Conservation (phyloP, 306 rosid genomes). For the Citrullus amarus region DNA sequence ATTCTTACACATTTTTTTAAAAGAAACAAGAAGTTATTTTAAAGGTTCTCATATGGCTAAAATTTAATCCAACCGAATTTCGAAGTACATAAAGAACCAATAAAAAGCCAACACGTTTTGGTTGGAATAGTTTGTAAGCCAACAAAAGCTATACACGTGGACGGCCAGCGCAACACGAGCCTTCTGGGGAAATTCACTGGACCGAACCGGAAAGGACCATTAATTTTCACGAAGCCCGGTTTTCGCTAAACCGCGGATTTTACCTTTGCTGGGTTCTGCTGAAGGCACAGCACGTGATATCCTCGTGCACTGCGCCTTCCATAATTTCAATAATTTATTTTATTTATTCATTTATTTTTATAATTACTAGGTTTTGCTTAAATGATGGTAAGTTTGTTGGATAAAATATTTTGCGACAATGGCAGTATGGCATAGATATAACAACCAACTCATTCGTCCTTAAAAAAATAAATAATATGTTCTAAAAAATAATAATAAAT, state of each 20-base stretch:
- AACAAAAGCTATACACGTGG: background rate
- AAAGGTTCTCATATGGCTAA: background rate
- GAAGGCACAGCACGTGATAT: background rate
- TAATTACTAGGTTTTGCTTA: too few species aligned
- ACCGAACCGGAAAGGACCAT: conserved; percentile 2
- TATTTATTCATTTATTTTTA: too few species aligned
- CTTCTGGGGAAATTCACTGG: background rate
- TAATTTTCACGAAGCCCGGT: background rate
- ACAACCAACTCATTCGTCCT: too few species aligned
- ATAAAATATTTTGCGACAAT: too few species aligned
- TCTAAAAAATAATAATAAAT: too few species aligned
- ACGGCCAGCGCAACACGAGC: background rate
- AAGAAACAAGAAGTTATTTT: background rate
- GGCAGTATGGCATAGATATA: too few species aligned
- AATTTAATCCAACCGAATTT: background rate
- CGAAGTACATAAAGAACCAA: background rate
- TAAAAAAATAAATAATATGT: too few species aligned
- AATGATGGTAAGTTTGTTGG: too few species aligned
- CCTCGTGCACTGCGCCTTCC: background rate
- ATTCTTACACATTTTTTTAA: background rate
- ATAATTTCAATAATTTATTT: background rate
- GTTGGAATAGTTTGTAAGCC: background rate
- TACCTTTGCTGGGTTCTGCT: background rate
- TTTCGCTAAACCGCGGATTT: background rate
- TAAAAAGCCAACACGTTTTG: background rate